Percentiles rank a stretch among this genome's conserved stretches.
Conservation (phyloP, 2,329 filamentous ascomycete genomes). For the Aspergillus intermedius region DNA sequence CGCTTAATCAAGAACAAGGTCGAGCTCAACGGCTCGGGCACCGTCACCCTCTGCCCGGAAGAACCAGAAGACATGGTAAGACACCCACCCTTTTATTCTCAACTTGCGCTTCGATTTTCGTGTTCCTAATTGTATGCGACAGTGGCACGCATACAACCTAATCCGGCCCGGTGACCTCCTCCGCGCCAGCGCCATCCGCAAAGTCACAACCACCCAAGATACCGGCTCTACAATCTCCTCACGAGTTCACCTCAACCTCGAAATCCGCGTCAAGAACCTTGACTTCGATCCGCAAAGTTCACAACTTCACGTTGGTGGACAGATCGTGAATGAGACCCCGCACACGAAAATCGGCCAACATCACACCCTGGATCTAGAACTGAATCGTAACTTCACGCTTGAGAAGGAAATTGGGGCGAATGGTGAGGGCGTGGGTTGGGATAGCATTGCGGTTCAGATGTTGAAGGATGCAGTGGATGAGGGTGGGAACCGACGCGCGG, state of each 20-base stretch:
- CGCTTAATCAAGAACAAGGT: slow-evolving; percentile 61
- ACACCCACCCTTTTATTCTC: not conserved
- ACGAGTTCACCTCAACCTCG: slow-evolving; percentile 58
- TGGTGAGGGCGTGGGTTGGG: slow-evolving; percentile 60
- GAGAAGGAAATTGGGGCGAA: slow-evolving; percentile 62
- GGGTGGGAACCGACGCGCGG: slow-evolving; percentile 61
- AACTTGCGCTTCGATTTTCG: not conserved
- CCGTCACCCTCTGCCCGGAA: slow-evolving; percentile 61
- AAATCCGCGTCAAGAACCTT: slow-evolving; percentile 58
- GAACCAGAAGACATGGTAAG: slow-evolving; percentile 69
- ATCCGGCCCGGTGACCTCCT: slow-evolving; percentile 60
- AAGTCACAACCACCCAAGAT: slow-evolving; percentile 54
- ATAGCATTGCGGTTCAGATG: slow-evolving; percentile 74
- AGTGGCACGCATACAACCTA: slow-evolving; percentile 72
- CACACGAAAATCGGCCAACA: slow-evolving; percentile 61
- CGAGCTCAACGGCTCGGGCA: slow-evolving; percentile 60
- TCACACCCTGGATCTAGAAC: slow-evolving; percentile 75
- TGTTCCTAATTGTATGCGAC: not conserved
- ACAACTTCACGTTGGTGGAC: slow-evolving; percentile 62
- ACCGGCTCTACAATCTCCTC: slow-evolving; percentile 58
- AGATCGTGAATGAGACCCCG: slow-evolving; percentile 60
- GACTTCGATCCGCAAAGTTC: slow-evolving; percentile 65
- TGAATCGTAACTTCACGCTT: slow-evolving; percentile 79
- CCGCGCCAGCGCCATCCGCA: slow-evolving; percentile 60
- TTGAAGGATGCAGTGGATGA: slow-evolving; percentile 73